Conservation (phyloP, 176 grass and related monocot species). For the Triticum dicoccoides region DNA sequence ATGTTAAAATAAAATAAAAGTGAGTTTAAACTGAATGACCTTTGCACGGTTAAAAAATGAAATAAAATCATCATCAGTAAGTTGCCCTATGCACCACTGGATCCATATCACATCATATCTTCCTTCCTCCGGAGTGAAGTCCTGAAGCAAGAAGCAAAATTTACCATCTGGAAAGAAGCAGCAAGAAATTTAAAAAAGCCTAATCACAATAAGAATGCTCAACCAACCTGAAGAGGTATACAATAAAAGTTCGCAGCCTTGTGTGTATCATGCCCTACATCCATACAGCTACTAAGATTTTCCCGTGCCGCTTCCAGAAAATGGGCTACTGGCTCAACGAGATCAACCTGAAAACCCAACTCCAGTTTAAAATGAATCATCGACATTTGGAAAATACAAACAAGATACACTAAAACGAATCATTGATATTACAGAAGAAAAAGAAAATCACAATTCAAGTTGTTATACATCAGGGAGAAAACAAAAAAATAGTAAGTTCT, state of each 20-base stretch:
- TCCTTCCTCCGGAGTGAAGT: constrained; percentile 82
- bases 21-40: constrained; percentile 24
- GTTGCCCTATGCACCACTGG: constrained; percentile 99
- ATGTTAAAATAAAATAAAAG: not conserved
- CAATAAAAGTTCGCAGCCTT: constrained; percentile 89
- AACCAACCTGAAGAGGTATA: constrained; percentile 91
- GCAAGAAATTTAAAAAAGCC: not conserved
- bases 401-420: not conserved
- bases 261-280: constrained; percentile 46
- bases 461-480: not conserved
- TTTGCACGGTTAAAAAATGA: constrained; percentile 92
- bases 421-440: not conserved
- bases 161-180: not conserved
- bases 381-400: not conserved
- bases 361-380: constrained; percentile 19
- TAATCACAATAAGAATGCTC: not conserved
- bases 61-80: constrained; percentile 93
- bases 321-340: constrained; percentile 95
- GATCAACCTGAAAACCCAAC: constrained; percentile 65
- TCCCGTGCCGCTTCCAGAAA: constrained; percentile 80
- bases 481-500: not conserved
- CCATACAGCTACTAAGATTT: constrained; percentile 62
- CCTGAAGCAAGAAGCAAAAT: constrained; percentile 37
- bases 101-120: constrained; percentile 99
- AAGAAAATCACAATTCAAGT: not conserved